A percentile compares a stretch with the other conserved stretches of the same genome.
Evolutionary conservation across 2,329 filamentous ascomycete species (phyloP).

Genomic region (Pestalotiopsis sp.): DNA sequence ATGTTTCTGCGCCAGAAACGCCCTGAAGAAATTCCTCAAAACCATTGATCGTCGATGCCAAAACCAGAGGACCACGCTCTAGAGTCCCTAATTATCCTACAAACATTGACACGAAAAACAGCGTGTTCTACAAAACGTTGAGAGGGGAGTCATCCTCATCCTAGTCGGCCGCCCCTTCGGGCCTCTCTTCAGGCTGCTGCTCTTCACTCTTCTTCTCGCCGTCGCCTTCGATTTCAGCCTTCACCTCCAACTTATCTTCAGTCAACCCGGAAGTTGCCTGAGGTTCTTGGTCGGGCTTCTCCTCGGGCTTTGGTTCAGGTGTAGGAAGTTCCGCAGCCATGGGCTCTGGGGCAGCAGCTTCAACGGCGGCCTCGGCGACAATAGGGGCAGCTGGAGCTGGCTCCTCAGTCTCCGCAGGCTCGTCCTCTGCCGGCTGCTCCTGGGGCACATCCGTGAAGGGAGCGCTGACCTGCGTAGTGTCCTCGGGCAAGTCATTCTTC

Average conservation of each 20-base stretch:
- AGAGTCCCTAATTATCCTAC: neutral
- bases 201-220: neutral
- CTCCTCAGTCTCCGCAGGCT: neutral
- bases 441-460: neutral
- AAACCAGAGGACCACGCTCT: neutral
- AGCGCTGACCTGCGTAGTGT: neutral
- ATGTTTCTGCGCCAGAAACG: neutral
- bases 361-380: neutral
- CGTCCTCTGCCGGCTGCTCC: neutral
- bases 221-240: neutral
- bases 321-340: neutral
- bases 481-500: conserved; percentile 15
- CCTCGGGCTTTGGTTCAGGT: neutral
- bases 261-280: neutral
- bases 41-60: neutral
- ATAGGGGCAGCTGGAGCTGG: neutral
- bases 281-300: neutral
- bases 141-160: neutral
- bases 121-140: neutral
- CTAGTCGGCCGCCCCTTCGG: neutral
- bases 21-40: neutral
- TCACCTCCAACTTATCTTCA: neutral
- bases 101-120: neutral
- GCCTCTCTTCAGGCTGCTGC: neutral
- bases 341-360: neutral